Conservation (phyloP, 352 stramenopile genomes). For the Phytophthora foliorum region DNA sequence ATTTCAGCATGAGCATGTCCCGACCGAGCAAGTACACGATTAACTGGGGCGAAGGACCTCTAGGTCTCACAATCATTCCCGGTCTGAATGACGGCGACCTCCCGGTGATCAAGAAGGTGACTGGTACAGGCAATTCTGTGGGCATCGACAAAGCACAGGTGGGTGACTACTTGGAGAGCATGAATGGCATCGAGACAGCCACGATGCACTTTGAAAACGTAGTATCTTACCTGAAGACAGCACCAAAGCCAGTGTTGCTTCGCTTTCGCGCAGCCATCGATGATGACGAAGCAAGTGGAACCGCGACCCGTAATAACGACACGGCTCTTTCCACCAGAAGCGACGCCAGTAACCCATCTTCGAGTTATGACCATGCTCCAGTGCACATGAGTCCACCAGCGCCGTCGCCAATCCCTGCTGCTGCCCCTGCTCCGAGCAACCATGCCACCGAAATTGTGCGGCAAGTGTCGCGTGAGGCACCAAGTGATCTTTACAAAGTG, state of each 20-base stretch:
- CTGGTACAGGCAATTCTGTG: constrained; percentile 78
- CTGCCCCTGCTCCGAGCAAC: constrained; percentile 20
- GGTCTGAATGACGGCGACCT: constrained; percentile 81
- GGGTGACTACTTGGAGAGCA: constrained; percentile 83
- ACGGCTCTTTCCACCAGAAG: constrained; percentile 41
- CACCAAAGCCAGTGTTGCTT: constrained; percentile 81
- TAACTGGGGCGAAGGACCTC: constrained; percentile 83
- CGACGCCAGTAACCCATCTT: constrained; percentile 25
- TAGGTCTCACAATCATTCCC: constrained; percentile 89
- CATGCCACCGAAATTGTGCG: constrained; percentile 40
- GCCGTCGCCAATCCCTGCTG: constrained; percentile 24
- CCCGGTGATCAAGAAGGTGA: constrained; percentile 91
- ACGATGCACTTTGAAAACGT: constrained; percentile 88
- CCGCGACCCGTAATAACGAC: constrained; percentile 43
- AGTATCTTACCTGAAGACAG: constrained; percentile 83
- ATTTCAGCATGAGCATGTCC: constrained; percentile 62
- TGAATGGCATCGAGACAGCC: constrained; percentile 77
- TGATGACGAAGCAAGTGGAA: constrained; percentile 41
- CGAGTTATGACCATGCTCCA: constrained; percentile 41
- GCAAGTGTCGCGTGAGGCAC: constrained; percentile 45
- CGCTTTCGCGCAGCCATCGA: constrained; percentile 63
- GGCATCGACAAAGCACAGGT: constrained; percentile 88
- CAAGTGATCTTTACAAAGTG: constrained; percentile 78
- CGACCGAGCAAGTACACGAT: constrained; percentile 76
- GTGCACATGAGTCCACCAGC: constrained; percentile 27